Conservation (phyloP, 495 filamentous ascomycete species). For the Rhizodiscina lignyota region DNA sequence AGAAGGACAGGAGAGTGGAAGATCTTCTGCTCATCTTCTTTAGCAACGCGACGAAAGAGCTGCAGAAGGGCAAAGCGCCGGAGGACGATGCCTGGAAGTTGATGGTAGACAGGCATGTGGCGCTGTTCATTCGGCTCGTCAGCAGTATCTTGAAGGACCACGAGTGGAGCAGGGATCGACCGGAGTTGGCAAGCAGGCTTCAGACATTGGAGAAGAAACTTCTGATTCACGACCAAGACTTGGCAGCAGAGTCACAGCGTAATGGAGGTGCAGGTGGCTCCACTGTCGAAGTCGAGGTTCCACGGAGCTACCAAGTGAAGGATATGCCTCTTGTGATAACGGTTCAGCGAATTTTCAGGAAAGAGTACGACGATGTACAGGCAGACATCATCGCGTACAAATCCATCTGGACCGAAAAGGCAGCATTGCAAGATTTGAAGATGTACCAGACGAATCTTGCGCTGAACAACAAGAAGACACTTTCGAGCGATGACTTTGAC, state of each 20-base stretch:
- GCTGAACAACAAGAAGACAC: slow-evolving; percentile 57
- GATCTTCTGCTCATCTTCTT: slow-evolving; percentile 78
- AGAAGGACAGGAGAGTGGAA: slow-evolving; percentile 87
- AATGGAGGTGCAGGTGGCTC: slow-evolving; percentile 40
- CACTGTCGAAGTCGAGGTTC: slow-evolving; percentile 59
- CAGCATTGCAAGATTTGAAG: slow-evolving; percentile 81
- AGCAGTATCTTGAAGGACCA: slow-evolving; percentile 61
- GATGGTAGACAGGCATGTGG: slow-evolving; percentile 86
- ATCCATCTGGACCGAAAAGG: slow-evolving; percentile 73
- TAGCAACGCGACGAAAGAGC: slow-evolving; percentile 79
- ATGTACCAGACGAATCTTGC: slow-evolving; percentile 78
- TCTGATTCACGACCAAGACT: slow-evolving; percentile 84
- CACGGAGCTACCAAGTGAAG: slow-evolving; percentile 78
- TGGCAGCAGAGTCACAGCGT: slow-evolving; percentile 37
- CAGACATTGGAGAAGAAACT: slow-evolving; percentile 82
- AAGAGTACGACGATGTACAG: slow-evolving; percentile 60
- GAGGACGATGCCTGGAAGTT: slow-evolving; percentile 87
- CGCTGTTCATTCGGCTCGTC: slow-evolving; percentile 83
- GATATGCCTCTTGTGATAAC: slow-evolving; percentile 90
- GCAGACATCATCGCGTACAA: slow-evolving; percentile 70
- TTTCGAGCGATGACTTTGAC: slow-evolving; percentile 78
- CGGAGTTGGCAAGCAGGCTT: slow-evolving; percentile 66
- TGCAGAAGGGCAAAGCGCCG: slow-evolving; percentile 60
- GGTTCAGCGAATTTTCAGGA: slow-evolving; percentile 70
- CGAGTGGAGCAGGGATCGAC: slow-evolving; percentile 62